phyloP scores from a whole-genome alignment of 805 yeast genomes.

The Hanseniaspora lindneri region DNA sequence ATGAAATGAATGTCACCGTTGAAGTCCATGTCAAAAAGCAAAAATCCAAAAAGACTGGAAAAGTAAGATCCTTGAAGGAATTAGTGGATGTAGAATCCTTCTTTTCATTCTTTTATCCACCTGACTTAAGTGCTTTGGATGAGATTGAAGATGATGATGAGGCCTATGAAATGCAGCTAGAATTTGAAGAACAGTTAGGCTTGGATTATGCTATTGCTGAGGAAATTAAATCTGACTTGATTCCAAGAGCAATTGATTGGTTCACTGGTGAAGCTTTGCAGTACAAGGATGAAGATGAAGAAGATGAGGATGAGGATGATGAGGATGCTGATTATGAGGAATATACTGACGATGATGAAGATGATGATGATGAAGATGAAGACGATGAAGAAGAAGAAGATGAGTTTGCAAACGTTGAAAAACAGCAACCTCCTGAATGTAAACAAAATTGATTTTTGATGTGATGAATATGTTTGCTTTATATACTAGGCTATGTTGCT shows the following conservation, averaged over 20 bases:
- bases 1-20: slow-evolving; percentile 74
- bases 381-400: slow-evolving; percentile 33
- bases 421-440: slow-evolving; percentile 65
- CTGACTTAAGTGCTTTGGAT: slow-evolving; percentile 45
- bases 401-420: slow-evolving; percentile 28
- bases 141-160: slow-evolving; percentile 25
- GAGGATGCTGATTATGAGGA: slow-evolving; percentile 54
- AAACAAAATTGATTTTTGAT: slow-evolving; percentile 34
- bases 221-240: slow-evolving; percentile 85
- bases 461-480: too few species aligned
- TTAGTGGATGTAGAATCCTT: slow-evolving; percentile 88
- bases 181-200: slow-evolving; percentile 54
- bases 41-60: slow-evolving; percentile 91
- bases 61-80: slow-evolving; percentile 90
- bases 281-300: slow-evolving; percentile 49
- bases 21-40: slow-evolving; percentile 88
- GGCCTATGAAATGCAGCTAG: slow-evolving; percentile 42
- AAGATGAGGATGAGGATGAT: slow-evolving; percentile 50
- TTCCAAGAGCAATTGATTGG: slow-evolving; percentile 97
- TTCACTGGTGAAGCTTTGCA: slow-evolving; percentile 94
- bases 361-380: slow-evolving; percentile 30
- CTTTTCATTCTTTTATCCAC: slow-evolving; percentile 92
- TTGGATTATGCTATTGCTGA: slow-evolving; percentile 93
- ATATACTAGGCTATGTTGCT: too few species aligned
- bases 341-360: slow-evolving; percentile 50